These are phyloP conservation scores for Crataegus laevigata DNA, from an alignment of 306 rosid genomes.

Conservation along the genomic window DNA sequence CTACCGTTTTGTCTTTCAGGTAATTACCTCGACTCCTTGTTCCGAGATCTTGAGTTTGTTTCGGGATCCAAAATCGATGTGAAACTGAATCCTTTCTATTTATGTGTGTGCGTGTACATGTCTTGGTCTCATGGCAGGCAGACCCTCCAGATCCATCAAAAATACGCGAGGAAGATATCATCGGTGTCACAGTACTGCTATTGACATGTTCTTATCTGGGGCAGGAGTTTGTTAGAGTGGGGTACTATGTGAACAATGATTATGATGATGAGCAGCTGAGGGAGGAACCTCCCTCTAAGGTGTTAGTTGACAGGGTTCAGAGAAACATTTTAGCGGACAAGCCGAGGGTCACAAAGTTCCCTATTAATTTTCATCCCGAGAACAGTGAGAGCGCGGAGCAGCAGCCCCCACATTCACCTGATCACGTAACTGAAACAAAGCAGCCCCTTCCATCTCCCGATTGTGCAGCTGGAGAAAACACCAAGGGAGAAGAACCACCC, in stretches of 20 bases:
- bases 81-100: background rate
- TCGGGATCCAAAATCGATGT: background rate
- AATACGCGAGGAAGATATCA: constrained; percentile 89
- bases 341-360: constrained; percentile 90
- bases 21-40: constrained; percentile 10
- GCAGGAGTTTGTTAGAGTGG: constrained; percentile 83
- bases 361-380: constrained; percentile 58
- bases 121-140: constrained; percentile 42
- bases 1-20: constrained; percentile 84
- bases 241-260: constrained; percentile 91
- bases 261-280: constrained; percentile 87
- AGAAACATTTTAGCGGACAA: constrained; percentile 89
- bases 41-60: background rate
- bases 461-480: background rate
- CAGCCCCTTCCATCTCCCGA: background rate
- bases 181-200: constrained; percentile 75
- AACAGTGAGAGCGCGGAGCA: constrained; percentile 15
- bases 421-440: background rate
- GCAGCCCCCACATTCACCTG: constrained; percentile 12
- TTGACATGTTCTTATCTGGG: constrained; percentile 86
- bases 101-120: background rate
- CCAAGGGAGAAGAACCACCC: constrained; percentile 11
- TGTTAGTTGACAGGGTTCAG: constrained; percentile 62
- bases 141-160: constrained; percentile 91
- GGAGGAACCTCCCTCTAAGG: constrained; percentile 86